Evolutionary conservation across 495 filamentous ascomycete species (phyloP), one percentile per base, ranked within the genome.

Genomic region (Talaromyces thailandensis): DNA sequence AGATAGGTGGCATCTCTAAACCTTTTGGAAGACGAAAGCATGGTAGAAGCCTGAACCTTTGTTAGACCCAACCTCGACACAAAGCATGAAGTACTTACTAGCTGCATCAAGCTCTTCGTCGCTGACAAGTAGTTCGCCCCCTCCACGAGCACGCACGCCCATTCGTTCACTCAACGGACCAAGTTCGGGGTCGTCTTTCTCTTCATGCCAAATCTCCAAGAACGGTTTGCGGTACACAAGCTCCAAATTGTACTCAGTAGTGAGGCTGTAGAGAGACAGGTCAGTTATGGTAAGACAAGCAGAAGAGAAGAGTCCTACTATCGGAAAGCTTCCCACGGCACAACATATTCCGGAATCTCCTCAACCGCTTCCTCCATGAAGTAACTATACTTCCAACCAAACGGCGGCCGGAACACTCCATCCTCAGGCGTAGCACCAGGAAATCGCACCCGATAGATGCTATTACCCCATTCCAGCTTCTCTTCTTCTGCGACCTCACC

Each of bases 351-450:
- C 25, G 94, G 94, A 9, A 96, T 88, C 66, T 93, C 91, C 71
- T 96, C 92, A 21, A 98, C 94, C 1, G 94, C 95, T 71, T 98
- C 94, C 67, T 93, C 84, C 67, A 98, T 85, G 68, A 91, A 93
- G 79, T 95, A 98, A 69, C 84, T 95, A 72, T 98, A 98, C 70
- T 91, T 93, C 93, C 94, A 97, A 28, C 95, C 95, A 69, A 92
- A 98, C 0, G 92, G 91, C 2, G 95, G 95, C 2, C 94, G 86
- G 75, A 98, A 98, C 40, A 91, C 78, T 61, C 93, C 91, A 58
- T 84, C 76, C 26, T 79, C 70, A 6, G 91, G 91, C 0, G 90
- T 91, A 64, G 84, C 75, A 37, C 88, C 88, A 0, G 91, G 89
- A 71, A 98, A 98, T 24, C 86, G 82, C 40, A 98, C 91, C 16